Base-by-base conservation (phyloP, 2,329 filamentous ascomycete genomes). In the Diaporthe sp. region DNA sequence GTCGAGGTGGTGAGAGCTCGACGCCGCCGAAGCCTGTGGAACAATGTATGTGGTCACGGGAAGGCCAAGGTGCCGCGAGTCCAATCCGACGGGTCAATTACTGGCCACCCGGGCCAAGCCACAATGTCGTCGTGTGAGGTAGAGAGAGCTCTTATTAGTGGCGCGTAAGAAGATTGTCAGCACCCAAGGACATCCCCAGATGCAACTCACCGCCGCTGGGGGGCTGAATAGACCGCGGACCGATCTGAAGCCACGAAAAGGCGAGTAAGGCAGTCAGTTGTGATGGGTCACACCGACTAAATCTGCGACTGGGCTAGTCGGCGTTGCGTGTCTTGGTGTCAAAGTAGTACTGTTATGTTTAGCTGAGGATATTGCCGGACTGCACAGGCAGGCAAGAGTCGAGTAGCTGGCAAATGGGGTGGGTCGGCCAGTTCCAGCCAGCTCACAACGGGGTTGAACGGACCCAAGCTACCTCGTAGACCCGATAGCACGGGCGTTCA, bases 131-230 rank as follows among this genome's bases (percentile, higher is more conserved):
- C 22, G 44, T 37, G 44, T 30, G 47, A 47, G 30, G 63, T 27
- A 66, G 42, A 66, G 13, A 19, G 27, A 66, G 63, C 47, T 68
- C 32, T 53, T 53, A 15, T 53, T 53, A 30, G n/a, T 53, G 53
- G 63, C 47, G 63, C 63, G 63, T 68, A 12, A 53, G 56, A 47
- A 55, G 50, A 71, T 27, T 58, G n/a, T 61, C 66, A 51, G 30
- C 51, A 25, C 58, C 22, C 72, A 71, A 71, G 66, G 72, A 47
- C 47, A 53, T 71, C 44, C 56, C 72, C 30, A 73, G 66, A 71
- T 30, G 22, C 53, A n/a, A n/a, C 19, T 71, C 50, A 71, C 66
- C 72, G 72, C 72, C 19, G 58, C 56, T 32, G 50, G 15, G 47
- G 39, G 25, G 55, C 56, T 70, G 39, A 25, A 59, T 8, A 27